Base-by-base conservation (phyloP, 805 yeast genomes). In the Metschnikowia lochheadii region DNA sequence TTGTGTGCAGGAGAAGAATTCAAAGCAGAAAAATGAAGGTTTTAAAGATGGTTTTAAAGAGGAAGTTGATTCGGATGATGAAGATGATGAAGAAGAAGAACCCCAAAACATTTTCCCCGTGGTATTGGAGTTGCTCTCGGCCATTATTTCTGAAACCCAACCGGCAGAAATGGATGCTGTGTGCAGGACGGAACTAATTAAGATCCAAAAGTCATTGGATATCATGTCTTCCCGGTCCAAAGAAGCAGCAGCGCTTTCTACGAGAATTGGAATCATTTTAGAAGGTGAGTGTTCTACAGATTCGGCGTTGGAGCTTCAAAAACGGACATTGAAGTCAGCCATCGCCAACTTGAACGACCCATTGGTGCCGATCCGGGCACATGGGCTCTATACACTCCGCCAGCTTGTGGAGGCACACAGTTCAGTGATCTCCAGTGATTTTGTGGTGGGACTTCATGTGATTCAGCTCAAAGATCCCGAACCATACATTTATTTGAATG, bases 401-500 rank as follows among this genome's bases (percentile, higher is more conserved):
- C 75, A 77, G 49, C 70, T 89, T 40, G 73, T 81, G 5, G 74
- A 69, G 39, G 67, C 64, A 31, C 72, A 72, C 34, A 80, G 87
- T n/a, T 63, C 71, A 1, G 81, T 80, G 0, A 63, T 88, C 13
- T 61, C 77, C 0, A 44, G 79, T 8, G 80, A 77, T 3, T 77
- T 79, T 48, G 92, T 80, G 0, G 65, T 88, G 29, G 74, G 79
- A 15, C 65, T 89, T 13, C 88, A 87, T 62, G 60, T 87, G 15
- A 68, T 75, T 1, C 88, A 85, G 56, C 66, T 94, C 40, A 77
- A 78, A 43, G 95, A 89, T 57, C 75, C 81, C 0, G 99, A 92
- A 52, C 96, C 99, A 0, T 92, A 83, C 64, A 81, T 94, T 14
- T 94, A 89, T 63, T 64, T 94, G 49, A 92, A 89, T 61, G 86